These are phyloP conservation scores for Xylaria telfairii DNA, from an alignment of 495 filamentous ascomycete species.

Conservation along the genomic window DNA sequence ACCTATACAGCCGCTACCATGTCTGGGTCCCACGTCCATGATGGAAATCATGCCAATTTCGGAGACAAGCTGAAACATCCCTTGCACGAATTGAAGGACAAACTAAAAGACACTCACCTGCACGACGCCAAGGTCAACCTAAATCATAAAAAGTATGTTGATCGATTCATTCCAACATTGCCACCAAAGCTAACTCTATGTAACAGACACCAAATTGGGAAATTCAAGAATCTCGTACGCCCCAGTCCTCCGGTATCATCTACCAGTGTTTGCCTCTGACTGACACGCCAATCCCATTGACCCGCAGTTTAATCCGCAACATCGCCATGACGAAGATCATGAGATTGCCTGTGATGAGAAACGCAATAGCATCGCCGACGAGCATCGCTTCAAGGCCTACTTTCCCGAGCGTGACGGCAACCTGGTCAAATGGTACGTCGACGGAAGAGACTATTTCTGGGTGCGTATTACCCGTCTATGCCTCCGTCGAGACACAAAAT, in stretches of 20 bases:
- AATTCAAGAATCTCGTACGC: conserved; percentile 59
- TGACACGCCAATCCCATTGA: not conserved
- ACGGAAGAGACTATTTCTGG: conserved; percentile 92
- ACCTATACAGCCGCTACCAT: not conserved
- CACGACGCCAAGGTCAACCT: conserved; percentile 55
- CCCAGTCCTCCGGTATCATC: not conserved
- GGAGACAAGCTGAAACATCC: conserved; percentile 44
- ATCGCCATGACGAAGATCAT: conserved; percentile 94
- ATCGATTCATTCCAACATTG: not conserved
- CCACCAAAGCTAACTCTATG: not conserved
- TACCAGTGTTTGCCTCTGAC: conserved; percentile 9
- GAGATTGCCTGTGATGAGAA: conserved; percentile 85
- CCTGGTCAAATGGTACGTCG: conserved; percentile 95
- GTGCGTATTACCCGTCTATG: conserved; percentile 41
- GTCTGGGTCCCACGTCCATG: not conserved
- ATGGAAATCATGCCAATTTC: conserved; percentile 30
- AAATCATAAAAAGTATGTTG: conserved; percentile 54
- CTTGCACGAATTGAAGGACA: conserved; percentile 53
- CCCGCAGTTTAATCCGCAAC: conserved; percentile 75
- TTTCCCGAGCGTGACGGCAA: conserved; percentile 86
- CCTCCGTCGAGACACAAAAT: not conserved
- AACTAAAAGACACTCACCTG: conserved; percentile 52
- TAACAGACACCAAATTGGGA: conserved; percentile 58
- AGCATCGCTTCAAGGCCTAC: conserved; percentile 85
- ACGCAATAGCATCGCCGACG: conserved; percentile 70